Evolutionary conservation across 2,329 filamentous ascomycete genomes (phyloP).

Genomic region (Apiospora arundinis): DNA sequence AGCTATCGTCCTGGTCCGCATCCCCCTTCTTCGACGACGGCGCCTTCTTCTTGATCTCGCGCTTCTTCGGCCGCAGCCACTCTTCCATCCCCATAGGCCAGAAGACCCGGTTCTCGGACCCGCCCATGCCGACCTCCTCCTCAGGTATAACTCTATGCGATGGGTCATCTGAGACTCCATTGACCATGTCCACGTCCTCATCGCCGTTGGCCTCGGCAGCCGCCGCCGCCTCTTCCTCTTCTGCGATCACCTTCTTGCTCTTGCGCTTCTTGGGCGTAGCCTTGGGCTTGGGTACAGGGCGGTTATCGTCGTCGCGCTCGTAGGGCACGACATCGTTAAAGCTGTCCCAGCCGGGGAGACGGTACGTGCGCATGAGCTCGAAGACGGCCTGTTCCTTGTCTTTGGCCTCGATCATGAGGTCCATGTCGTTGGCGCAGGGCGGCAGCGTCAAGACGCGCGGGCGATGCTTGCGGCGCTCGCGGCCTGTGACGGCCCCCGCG

Average conservation of each 20-base stretch:
- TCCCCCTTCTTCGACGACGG: conserved; percentile 32
- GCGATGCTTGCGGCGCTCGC: conserved; percentile 84
- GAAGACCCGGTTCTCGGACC: conserved; percentile 80
- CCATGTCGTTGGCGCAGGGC: conserved; percentile 82
- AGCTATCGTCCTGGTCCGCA: conserved; percentile 30
- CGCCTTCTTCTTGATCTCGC: conserved; percentile 63
- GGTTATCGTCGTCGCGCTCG: conserved; percentile 78
- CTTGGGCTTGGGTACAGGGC: conserved; percentile 55
- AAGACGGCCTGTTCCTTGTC: conserved; percentile 98
- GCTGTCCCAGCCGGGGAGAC: conserved; percentile 77
- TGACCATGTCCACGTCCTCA: conserved; percentile 37
- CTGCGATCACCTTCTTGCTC: conserved; percentile 44
- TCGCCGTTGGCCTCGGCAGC: too few species aligned
- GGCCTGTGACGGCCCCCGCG: conserved; percentile 75
- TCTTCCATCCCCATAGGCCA: conserved; percentile 92
- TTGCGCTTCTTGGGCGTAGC: conserved; percentile 45
- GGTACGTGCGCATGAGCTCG: conserved; percentile 88
- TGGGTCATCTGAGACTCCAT: conserved; percentile 42
- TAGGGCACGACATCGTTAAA: conserved; percentile 82
- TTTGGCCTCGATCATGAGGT: conserved; percentile 99
- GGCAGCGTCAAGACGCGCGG: conserved; percentile 80
- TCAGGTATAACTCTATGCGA: conserved; percentile 59
- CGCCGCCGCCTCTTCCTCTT: conserved; percentile 38
- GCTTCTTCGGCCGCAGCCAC: conserved; percentile 84
- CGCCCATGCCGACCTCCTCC: conserved; percentile 85